Evolutionary conservation across 164 flowering plant genomes (phyloP), one percentile per base, ranked within the genome.

Genomic region (Chimonanthus praecox): DNA sequence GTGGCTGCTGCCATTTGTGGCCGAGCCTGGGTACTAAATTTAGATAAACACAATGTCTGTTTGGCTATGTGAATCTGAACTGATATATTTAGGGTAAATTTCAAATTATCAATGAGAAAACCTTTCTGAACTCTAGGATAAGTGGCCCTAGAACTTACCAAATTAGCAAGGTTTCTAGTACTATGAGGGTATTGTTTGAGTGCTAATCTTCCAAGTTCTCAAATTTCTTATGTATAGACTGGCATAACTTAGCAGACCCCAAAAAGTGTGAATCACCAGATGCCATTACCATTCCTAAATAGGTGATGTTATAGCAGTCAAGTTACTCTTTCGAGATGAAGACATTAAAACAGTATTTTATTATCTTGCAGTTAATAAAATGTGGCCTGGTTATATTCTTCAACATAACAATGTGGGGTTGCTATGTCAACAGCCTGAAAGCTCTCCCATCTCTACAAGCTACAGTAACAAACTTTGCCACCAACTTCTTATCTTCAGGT

Each of bases 351-450:
- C 47, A 6, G 13, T 66, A 33, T 49, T 4, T 10, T 7, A 18
- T 62, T 47, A 5, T 62, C 45, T 67, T 43, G 71, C 78, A 76
- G 75, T 58, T 71, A 33, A 4, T 72, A 4, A 73, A 74, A 50
- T 92, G 87, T 84, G 89, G 88, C 33, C 18, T 89, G 75, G 92
- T 94, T 8, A 73, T 94, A 68, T 62, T 88, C 18, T 92, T 88
- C 87, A 94, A 94, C 74, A 92, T 90, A 77, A 76, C 82, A 45
- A 92, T 92, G 97, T 94, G 99, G 99, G 94, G 91, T 77, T 91
- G 97, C 78, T 89, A 90, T 63, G 88, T 89, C 45, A 92, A 92
- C 84, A 94, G 97, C 87, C 79, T 94, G 66, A 91, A 87, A 85
- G 89, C 90, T 65, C 89, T 94, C 49, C 88, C 99, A 3, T 91